These are phyloP conservation scores for Crithidia sp. DNA, from an alignment of 208 protist genomes.

Conservation along the genomic window DNA sequence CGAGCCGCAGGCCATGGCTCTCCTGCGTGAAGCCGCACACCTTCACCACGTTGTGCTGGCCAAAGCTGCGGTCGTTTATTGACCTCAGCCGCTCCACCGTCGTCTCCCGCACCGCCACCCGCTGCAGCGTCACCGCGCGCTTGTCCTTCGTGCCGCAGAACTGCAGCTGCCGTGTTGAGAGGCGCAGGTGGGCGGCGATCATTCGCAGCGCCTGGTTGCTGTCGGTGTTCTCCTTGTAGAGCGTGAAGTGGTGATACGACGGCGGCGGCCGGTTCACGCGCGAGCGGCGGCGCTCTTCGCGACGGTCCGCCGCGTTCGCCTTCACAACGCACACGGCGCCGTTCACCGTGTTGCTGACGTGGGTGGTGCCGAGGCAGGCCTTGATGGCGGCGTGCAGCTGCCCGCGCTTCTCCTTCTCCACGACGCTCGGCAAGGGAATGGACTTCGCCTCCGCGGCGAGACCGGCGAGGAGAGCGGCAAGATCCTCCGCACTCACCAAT, in stretches of 20 bases:
- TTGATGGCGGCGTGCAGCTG: constrained; percentile 69
- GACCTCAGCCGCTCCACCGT: constrained; percentile 50
- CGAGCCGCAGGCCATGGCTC: constrained; percentile 71
- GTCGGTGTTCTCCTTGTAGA: constrained; percentile 96
- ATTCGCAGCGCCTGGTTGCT: constrained; percentile 75
- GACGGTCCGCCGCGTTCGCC: constrained; percentile 62
- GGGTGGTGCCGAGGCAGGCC: constrained; percentile 48
- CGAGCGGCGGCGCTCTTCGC: constrained; percentile 67
- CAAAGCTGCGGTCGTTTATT: constrained; percentile 72
- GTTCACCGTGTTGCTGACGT: constrained; percentile 75
- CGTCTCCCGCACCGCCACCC: constrained; percentile 79
- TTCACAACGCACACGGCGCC: constrained; percentile 59
- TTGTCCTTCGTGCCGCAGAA: constrained; percentile 97
- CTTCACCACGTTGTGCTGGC: constrained; percentile 56
- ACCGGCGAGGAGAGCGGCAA: constrained; percentile 41
- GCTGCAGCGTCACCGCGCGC: constrained; percentile 94
- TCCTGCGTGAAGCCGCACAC: constrained; percentile 83
- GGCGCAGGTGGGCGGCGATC: constrained; percentile 64
- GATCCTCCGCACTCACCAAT: constrained; percentile 52
- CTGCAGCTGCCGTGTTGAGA: constrained; percentile 73
- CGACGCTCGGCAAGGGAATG: constrained; percentile 41
- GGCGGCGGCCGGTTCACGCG: constrained; percentile 21
- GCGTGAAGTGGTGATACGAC: constrained; percentile 89
- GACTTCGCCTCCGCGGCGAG: constrained; percentile 31
- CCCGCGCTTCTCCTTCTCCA: constrained; percentile 67